These are phyloP conservation scores for Ceratocystis albifundus DNA, from an alignment of 2,329 filamentous ascomycete species.

Conservation along the genomic window DNA sequence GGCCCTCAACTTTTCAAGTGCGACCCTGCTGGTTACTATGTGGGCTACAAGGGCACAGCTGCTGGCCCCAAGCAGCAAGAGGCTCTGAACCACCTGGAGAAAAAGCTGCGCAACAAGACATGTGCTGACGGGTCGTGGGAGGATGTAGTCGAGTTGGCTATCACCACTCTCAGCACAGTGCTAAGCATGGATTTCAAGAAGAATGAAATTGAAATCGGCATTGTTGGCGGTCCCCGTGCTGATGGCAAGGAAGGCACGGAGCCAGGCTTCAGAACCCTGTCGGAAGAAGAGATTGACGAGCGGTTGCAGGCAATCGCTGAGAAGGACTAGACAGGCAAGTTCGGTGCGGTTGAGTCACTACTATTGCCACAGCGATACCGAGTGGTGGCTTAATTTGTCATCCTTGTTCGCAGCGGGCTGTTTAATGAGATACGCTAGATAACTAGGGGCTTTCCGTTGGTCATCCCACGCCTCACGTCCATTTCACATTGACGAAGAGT, in stretches of 20 bases:
- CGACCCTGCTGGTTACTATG: conserved; percentile 94
- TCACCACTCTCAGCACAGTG: conserved; percentile 88
- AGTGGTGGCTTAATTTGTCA: conserved; percentile 7
- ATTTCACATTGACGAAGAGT: no score
- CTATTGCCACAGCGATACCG: neutral
- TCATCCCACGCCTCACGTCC: no score
- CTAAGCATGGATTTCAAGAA: conserved; percentile 99
- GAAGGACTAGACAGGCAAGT: conserved; percentile 61
- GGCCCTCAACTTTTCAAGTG: conserved; percentile 97
- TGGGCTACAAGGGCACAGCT: conserved; percentile 95
- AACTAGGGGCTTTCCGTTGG: neutral
- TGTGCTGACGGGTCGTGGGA: conserved; percentile 85
- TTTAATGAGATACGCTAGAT: conserved; percentile 23
- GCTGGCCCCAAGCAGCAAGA: conserved; percentile 98
- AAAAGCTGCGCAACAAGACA: conserved; percentile 99
- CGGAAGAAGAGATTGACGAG: conserved; percentile 97
- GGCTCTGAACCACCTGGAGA: conserved; percentile 95
- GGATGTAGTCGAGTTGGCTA: conserved; percentile 93
- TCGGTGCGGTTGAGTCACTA: neutral
- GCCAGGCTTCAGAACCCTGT: conserved; percentile 72
- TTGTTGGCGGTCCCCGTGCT: conserved; percentile 75
- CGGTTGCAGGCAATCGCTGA: conserved; percentile 95
- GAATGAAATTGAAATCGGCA: conserved; percentile 93
- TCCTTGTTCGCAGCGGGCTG: conserved; percentile 12
- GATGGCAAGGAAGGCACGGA: conserved; percentile 77